Conservation (phyloP, 352 stramenopile genomes). For the Phytophthora pistaciae region DNA sequence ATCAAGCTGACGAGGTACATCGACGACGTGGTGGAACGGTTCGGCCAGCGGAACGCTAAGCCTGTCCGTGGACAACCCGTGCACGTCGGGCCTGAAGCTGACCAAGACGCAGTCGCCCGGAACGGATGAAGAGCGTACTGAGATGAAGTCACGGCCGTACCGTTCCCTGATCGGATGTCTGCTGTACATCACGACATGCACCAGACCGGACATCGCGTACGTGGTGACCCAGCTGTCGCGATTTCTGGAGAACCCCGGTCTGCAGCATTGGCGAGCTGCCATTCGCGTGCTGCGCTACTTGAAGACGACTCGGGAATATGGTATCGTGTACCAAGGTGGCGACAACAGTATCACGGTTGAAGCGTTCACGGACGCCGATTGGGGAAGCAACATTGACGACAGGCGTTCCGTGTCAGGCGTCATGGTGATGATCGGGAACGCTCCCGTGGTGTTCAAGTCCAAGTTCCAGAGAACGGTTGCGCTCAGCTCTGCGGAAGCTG, state of each 20-base stretch:
- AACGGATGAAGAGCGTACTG: background rate
- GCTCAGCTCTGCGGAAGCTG: conserved; percentile 3
- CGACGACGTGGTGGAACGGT: conserved; percentile 4
- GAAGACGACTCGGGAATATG: background rate
- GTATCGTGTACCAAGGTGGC: background rate
- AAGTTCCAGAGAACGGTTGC: conserved; percentile 9
- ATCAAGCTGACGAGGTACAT: conserved; percentile 4
- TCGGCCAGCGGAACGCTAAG: conserved; percentile 1
- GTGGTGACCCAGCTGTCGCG: background rate
- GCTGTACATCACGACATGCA: conserved; percentile 6
- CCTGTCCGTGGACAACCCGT: conserved; percentile 4
- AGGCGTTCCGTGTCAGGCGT: background rate
- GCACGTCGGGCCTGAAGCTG: background rate
- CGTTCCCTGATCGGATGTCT: conserved; percentile 3
- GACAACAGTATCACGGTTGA: background rate
- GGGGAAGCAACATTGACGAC: conserved; percentile 5
- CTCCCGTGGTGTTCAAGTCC: conserved; percentile 4
- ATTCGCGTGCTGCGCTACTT: background rate
- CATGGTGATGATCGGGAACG: conserved; percentile 3
- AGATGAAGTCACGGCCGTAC: conserved; percentile 6
- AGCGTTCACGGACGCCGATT: conserved; percentile 1
- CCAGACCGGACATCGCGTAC: background rate
- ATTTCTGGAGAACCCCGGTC: background rate
- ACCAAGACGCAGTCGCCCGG: background rate
- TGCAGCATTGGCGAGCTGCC: background rate